Conservation (phyloP, 1,284 basidiomycete genomes). For the Trichosporon sp. region DNA sequence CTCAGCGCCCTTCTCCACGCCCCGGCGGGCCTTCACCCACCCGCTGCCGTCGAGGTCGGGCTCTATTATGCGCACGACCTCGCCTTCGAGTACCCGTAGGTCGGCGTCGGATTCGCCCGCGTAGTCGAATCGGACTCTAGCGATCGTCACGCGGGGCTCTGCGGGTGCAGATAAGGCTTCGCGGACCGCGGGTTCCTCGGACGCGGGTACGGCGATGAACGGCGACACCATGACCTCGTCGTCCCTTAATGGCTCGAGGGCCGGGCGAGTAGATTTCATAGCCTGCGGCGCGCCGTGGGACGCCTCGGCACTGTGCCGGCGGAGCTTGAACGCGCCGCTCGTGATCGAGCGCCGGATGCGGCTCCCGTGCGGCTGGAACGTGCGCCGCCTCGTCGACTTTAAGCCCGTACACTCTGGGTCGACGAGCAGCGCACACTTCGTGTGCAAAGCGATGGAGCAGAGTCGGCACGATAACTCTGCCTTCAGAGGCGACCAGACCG, state of each 20-base stretch:
- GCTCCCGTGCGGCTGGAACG: slow-evolving; percentile 4
- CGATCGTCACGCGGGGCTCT: slow-evolving; percentile 20
- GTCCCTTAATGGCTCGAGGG: slow-evolving; percentile 31
- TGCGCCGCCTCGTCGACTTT: slow-evolving; percentile 23
- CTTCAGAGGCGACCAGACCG: slow-evolving; percentile 31
- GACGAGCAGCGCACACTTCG: slow-evolving; percentile 31
- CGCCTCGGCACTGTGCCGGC: slow-evolving; percentile 25
- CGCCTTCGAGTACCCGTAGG: slow-evolving; percentile 23
- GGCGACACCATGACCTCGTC: slow-evolving; percentile 34
- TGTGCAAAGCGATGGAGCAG: slow-evolving; percentile 34
- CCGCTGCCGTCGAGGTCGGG: slow-evolving; percentile 33
- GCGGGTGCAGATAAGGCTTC: slow-evolving; percentile 21
- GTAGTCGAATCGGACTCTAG: slow-evolving; percentile 26
- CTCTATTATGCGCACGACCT: slow-evolving; percentile 34
- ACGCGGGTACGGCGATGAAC: slow-evolving; percentile 23
- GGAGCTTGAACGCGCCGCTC: slow-evolving; percentile 21
- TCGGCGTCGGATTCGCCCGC: slow-evolving; percentile 22
- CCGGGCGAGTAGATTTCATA: not conserved
- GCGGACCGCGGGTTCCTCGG: slow-evolving; percentile 25
- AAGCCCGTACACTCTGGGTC: slow-evolving; percentile 32
- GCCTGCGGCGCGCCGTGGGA: slow-evolving; percentile 29
- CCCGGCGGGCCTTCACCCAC: slow-evolving; percentile 31
- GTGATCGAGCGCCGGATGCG: slow-evolving; percentile 28
- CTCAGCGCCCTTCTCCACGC: slow-evolving; percentile 25
- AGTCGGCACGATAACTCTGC: slow-evolving; percentile 29